Percentiles rank a stretch among this genome's conserved stretches.
phyloP scores from a whole-genome alignment of 2,329 filamentous ascomycete species.

The Diaporthe capsici region DNA sequence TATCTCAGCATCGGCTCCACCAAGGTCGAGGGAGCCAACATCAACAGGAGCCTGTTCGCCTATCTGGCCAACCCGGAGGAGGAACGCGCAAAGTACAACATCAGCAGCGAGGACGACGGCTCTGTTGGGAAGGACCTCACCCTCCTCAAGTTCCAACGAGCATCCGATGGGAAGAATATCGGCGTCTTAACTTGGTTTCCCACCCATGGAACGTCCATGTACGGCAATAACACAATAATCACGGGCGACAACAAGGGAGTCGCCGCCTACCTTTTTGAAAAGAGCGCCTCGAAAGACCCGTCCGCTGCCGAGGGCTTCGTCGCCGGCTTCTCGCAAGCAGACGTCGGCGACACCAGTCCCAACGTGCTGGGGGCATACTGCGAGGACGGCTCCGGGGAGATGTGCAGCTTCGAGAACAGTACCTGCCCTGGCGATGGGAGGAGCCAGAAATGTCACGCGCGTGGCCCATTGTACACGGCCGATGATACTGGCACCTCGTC shows the following conservation, averaged over 20 bases:
- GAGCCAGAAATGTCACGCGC: constrained; percentile 79
- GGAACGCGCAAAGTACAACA: constrained; percentile 79
- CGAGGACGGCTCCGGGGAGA: constrained; percentile 82
- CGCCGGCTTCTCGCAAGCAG: constrained; percentile 92
- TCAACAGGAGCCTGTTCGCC: constrained; percentile 89
- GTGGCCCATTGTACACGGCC: constrained; percentile 77
- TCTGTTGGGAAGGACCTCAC: constrained; percentile 81
- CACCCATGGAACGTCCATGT: constrained; percentile 91
- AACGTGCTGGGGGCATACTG: constrained; percentile 92
- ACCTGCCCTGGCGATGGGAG: constrained; percentile 79
- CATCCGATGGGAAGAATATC: constrained; percentile 81
- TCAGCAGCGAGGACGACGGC: constrained; percentile 65
- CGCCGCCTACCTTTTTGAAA: constrained; percentile 87
- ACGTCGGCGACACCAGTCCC: constrained; percentile 90
- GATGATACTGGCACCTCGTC: constrained; percentile 81
- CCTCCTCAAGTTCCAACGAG: constrained; percentile 81
- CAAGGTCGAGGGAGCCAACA: constrained; percentile 81
- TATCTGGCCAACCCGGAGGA: constrained; percentile 87
- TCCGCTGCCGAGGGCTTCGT: constrained; percentile 79
- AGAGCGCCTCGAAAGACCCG: constrained; percentile 69
- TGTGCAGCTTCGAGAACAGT: constrained; percentile 84
- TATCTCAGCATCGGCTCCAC: constrained; percentile 79
- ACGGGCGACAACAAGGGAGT: constrained; percentile 98
- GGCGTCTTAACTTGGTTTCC: constrained; percentile 93
- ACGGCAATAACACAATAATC: constrained; percentile 91